Conservation (phyloP, 192 early-diverging fungal species). For the Podila verticillata region DNA sequence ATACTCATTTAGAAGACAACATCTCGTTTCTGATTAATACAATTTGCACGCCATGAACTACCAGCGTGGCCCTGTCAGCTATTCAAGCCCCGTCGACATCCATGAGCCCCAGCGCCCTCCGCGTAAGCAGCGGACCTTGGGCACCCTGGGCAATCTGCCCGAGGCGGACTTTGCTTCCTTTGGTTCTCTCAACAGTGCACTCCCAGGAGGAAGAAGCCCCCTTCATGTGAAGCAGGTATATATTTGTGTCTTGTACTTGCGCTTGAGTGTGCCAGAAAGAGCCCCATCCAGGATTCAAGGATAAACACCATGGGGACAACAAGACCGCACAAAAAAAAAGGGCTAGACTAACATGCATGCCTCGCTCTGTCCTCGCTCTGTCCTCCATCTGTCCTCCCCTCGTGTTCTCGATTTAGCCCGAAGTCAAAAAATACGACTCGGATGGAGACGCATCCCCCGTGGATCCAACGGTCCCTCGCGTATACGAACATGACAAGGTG, state of each 20-base stretch:
- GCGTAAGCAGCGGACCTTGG: not conserved
- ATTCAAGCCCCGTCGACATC: not conserved
- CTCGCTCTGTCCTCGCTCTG: not conserved
- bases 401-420: not conserved
- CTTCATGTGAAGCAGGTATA: not conserved
- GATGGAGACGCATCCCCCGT: slow-evolving; percentile 1
- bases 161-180: too few relatives aligned
- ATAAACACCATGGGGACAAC: too few relatives aligned
- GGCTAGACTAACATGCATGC: not conserved
- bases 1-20: too few relatives aligned
- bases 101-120: not conserved
- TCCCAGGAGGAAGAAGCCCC: not conserved
- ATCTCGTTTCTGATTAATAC: too few relatives aligned
- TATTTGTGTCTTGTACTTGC: not conserved
- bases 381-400: not conserved
- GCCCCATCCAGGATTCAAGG: too few relatives aligned
- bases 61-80: not conserved
- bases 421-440: slow-evolving; percentile 1
- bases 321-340: too few relatives aligned
- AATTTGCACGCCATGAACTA: too few relatives aligned
- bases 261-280: too few relatives aligned
- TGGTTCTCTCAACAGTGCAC: not conserved
- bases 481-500: not conserved
- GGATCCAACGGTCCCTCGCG: not conserved
- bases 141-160: too few relatives aligned